Evolutionary conservation across 805 yeast species (phyloP).

Genomic region (Torulaspora franciscae): DNA sequence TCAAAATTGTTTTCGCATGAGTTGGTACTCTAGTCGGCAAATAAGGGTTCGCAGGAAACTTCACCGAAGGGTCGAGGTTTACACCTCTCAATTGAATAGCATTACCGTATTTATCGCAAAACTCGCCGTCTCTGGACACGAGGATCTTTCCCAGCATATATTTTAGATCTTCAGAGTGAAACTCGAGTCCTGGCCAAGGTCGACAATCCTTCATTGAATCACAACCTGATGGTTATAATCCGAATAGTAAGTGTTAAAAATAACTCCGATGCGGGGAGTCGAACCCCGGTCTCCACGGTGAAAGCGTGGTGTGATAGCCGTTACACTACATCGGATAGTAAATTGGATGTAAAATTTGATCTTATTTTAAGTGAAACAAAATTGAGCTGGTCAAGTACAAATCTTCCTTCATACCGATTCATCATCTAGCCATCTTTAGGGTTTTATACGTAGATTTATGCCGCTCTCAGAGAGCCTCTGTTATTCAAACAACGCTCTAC

Average conservation of each 20-base stretch:
- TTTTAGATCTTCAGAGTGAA: background rate
- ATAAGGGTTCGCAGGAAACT: constrained; percentile 60
- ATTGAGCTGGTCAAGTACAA: background rate
- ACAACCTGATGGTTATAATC: background rate
- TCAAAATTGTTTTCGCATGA: constrained; percentile 43
- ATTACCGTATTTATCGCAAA: constrained; percentile 54
- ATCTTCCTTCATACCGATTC: background rate
- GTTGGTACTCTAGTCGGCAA: constrained; percentile 38
- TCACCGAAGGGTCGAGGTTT: constrained; percentile 70
- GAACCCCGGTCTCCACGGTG: constrained; percentile 38
- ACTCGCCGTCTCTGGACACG: constrained; percentile 49
- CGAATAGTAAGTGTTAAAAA: background rate
- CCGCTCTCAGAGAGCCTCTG: too few species aligned
- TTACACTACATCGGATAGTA: constrained; percentile 33
- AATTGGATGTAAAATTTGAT: background rate
- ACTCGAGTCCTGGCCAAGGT: background rate
- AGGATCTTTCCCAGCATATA: constrained; percentile 27
- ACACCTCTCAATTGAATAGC: constrained; percentile 69
- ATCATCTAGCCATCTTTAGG: background rate
- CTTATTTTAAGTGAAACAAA: background rate
- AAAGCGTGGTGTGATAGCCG: constrained; percentile 37
- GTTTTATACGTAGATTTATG: too few species aligned
- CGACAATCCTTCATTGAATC: too few species aligned
- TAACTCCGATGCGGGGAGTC: constrained; percentile 35
- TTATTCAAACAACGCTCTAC: background rate